Evolutionary conservation across 2,329 filamentous ascomycete genomes (phyloP).

Genomic region (Ophiosphaerella herpotricha): DNA sequence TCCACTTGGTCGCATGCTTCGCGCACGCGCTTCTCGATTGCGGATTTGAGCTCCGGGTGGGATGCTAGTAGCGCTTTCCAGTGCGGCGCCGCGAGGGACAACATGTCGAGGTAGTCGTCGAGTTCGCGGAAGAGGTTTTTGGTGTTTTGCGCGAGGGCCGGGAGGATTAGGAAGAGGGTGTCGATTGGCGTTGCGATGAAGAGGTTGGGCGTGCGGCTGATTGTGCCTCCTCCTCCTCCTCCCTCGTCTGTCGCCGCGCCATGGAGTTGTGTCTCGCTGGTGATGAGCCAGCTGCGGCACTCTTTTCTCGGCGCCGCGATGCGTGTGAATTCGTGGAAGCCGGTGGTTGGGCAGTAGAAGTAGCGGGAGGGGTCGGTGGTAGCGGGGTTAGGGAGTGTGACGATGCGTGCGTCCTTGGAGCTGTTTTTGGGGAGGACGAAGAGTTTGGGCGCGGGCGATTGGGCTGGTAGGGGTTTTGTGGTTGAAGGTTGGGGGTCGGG

Average conservation of each 20-base stretch:
- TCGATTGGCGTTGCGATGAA: constrained; percentile 84
- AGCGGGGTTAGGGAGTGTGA: constrained; percentile 61
- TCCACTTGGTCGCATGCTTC: constrained; percentile 81
- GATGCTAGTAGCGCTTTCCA: constrained; percentile 60
- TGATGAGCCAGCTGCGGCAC: constrained; percentile 61
- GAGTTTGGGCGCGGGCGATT: constrained; percentile 53
- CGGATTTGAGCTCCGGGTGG: constrained; percentile 44
- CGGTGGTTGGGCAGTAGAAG: constrained; percentile 62
- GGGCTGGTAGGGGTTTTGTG: constrained; percentile 39
- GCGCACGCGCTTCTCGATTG: constrained; percentile 69
- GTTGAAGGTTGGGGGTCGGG: constrained; percentile 28
- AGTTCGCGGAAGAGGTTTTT: constrained; percentile 70
- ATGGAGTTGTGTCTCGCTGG: constrained; percentile 15
- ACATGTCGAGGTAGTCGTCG: constrained; percentile 72
- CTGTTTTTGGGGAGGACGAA: constrained; percentile 62
- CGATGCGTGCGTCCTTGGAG: constrained; percentile 58
- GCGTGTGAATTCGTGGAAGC: constrained; percentile 65
- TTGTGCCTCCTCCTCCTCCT: constrained; percentile 50
- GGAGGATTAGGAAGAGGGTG: constrained; percentile 80
- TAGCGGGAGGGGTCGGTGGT: constrained; percentile 57
- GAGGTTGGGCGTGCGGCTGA: constrained; percentile 73
- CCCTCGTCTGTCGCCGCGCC: constrained; percentile 2
- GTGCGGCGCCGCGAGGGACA: constrained; percentile 62
- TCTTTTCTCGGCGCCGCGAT: constrained; percentile 57
- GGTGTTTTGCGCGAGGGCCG: constrained; percentile 63